phyloP scores from a whole-genome alignment of 1,284 basidiomycete species.

The Ceratobasidium papillatum region DNA sequence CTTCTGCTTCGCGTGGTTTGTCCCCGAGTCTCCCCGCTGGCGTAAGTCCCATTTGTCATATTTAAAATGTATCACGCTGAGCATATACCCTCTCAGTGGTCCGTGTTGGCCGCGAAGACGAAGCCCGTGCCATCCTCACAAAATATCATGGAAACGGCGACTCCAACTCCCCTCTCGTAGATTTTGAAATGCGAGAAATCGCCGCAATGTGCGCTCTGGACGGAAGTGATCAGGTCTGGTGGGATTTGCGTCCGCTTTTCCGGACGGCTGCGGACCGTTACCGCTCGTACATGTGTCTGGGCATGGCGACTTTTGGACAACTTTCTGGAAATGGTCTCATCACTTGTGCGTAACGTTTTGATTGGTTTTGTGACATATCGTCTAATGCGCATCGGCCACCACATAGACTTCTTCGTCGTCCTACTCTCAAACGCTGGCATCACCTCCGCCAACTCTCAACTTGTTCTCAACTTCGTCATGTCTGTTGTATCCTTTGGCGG shows the following conservation, averaged over 20 bases:
- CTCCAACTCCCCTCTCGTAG: slow-evolving; percentile 48
- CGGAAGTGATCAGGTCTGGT: slow-evolving; percentile 49
- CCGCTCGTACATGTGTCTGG: slow-evolving; percentile 48
- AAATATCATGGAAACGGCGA: slow-evolving; percentile 47
- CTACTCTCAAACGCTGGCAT: slow-evolving; percentile 23
- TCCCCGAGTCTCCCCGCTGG: slow-evolving; percentile 51
- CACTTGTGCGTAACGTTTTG: slow-evolving; percentile 43
- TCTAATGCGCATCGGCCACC: neutral
- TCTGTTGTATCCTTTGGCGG: slow-evolving; percentile 38
- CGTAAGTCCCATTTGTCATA: slow-evolving; percentile 27
- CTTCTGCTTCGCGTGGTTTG: slow-evolving; percentile 46
- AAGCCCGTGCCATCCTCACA: slow-evolving; percentile 41
- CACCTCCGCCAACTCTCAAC: slow-evolving; percentile 18
- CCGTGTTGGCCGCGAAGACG: slow-evolving; percentile 36
- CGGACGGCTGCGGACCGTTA: slow-evolving; percentile 46
- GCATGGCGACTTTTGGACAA: slow-evolving; percentile 48
- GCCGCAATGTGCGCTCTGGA: slow-evolving; percentile 47
- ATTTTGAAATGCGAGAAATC: slow-evolving; percentile 49
- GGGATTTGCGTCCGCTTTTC: slow-evolving; percentile 50
- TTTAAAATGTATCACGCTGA: neutral
- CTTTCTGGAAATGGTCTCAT: slow-evolving; percentile 49
- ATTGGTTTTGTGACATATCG: neutral
- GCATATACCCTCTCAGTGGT: neutral
- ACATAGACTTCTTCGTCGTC: slow-evolving; percentile 10
- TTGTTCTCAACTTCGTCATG: slow-evolving; percentile 41